Evolutionary conservation across 495 filamentous ascomycete species (phyloP).

Genomic region (Penicillium atrosanguineum): DNA sequence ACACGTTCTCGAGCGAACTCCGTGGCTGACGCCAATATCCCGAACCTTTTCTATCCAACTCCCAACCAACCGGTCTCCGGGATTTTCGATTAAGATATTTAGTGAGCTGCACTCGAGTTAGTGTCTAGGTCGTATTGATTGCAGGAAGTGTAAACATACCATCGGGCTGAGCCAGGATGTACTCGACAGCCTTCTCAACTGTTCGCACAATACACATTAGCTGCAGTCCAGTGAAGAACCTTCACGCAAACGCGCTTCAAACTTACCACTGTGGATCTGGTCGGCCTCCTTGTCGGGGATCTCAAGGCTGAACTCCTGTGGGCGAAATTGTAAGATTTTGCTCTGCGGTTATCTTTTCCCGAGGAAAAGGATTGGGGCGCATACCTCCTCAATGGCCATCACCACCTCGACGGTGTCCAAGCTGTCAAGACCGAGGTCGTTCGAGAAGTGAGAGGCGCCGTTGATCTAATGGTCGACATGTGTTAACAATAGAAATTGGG

Average conservation of each 20-base stretch:
- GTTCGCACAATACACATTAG: constrained; percentile 23
- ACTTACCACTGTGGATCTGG: constrained; percentile 91
- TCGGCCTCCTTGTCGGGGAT: constrained; percentile 99
- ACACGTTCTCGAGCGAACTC: constrained; percentile 19
- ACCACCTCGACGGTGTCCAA: constrained; percentile 98
- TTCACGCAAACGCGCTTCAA: background rate
- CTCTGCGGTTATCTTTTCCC: constrained; percentile 5
- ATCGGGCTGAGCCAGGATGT: constrained; percentile 93
- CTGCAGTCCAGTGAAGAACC: background rate
- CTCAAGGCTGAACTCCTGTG: constrained; percentile 98
- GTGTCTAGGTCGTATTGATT: background rate
- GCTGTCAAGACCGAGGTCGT: constrained; percentile 94
- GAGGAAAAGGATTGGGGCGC: constrained; percentile 25
- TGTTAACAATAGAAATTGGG: constrained; percentile 16
- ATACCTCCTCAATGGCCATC: constrained; percentile 99
- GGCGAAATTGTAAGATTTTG: constrained; percentile 22
- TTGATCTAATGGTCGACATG: constrained; percentile 59
- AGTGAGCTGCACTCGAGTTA: constrained; percentile 37
- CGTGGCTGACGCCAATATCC: constrained; percentile 33
- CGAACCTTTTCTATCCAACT: constrained; percentile 41
- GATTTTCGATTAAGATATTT: constrained; percentile 37
- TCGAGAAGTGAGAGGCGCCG: constrained; percentile 80
- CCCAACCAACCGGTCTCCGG: constrained; percentile 22
- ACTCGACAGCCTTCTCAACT: constrained; percentile 95
- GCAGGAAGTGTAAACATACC: constrained; percentile 37